Evolutionary conservation across 2,329 filamentous ascomycete genomes (phyloP).

Genomic region (Sporothrix globosa): DNA sequence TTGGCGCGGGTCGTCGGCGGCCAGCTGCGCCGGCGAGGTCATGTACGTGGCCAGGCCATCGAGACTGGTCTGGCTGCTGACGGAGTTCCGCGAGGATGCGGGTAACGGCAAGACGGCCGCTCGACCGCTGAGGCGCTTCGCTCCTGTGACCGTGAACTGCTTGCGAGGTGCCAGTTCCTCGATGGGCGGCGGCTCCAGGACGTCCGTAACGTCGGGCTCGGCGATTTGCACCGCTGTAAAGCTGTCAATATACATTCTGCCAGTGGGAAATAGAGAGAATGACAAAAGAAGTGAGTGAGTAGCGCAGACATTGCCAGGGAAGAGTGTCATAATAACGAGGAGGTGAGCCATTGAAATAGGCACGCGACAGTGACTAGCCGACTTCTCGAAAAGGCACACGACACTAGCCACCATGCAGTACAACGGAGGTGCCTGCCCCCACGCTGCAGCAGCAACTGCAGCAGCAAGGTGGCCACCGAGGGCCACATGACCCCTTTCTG

Average conservation of each 20-base stretch:
- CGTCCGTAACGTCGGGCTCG: constrained; percentile 48
- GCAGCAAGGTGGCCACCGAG: neutral
- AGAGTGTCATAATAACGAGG: neutral
- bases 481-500: constrained; percentile 21
- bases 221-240: constrained; percentile 60
- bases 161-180: constrained; percentile 49
- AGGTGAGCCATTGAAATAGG: neutral
- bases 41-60: constrained; percentile 42
- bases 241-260: constrained; percentile 5
- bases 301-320: neutral
- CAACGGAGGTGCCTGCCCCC: neutral
- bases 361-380: too few relatives aligned
- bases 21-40: constrained; percentile 38
- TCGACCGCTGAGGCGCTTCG: constrained; percentile 51
- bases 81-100: constrained; percentile 52
- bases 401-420: neutral
- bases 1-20: constrained; percentile 38
- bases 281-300: neutral
- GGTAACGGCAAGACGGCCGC: constrained; percentile 43
- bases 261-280: neutral
- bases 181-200: constrained; percentile 36
- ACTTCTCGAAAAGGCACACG: neutral
- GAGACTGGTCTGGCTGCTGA: constrained; percentile 46
- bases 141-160: constrained; percentile 51
- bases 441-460: neutral